These are phyloP conservation scores for Austroboletus novae-zelandiae DNA, from an alignment of 1,284 basidiomycete species.

Conservation along the genomic window DNA sequence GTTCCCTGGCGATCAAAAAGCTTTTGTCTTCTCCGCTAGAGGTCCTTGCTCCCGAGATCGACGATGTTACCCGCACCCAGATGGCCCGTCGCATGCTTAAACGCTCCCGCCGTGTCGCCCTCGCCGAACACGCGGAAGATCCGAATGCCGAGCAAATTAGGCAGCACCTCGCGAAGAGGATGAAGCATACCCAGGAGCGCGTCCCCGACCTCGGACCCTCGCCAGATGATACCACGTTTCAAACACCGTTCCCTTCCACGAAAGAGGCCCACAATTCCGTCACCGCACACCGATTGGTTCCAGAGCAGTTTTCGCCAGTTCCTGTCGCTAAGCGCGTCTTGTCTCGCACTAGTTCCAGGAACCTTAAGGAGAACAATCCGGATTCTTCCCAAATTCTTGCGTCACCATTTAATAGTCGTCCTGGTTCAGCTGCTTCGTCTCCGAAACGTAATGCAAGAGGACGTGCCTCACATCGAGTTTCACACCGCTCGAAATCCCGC, in stretches of 20 bases:
- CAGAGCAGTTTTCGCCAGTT: slow-evolving; percentile 41
- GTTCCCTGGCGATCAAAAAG: slow-evolving; percentile 6
- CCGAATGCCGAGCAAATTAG: slow-evolving; percentile 14
- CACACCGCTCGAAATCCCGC: slow-evolving; percentile 22
- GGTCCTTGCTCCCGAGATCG: slow-evolving; percentile 30
- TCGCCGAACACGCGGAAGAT: slow-evolving; percentile 19
- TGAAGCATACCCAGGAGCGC: slow-evolving; percentile 13
- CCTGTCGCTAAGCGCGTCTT: slow-evolving; percentile 42
- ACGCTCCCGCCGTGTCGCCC: slow-evolving; percentile 39
- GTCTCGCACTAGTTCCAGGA: slow-evolving; percentile 45
- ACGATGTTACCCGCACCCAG: slow-evolving; percentile 39
- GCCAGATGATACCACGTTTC: slow-evolving; percentile 9
- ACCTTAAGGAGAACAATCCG: slow-evolving; percentile 45
- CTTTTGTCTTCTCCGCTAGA: slow-evolving; percentile 40
- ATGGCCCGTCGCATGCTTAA: slow-evolving; percentile 51
- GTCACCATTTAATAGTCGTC: slow-evolving; percentile 40
- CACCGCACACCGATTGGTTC: background rate
- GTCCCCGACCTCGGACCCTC: background rate
- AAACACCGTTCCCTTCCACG: slow-evolving; percentile 23
- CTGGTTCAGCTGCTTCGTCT: slow-evolving; percentile 42
- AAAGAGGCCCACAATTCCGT: slow-evolving; percentile 5
- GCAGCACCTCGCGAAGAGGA: slow-evolving; percentile 25
- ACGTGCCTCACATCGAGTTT: slow-evolving; percentile 7
- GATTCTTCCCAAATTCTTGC: slow-evolving; percentile 19
- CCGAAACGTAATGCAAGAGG: slow-evolving; percentile 27